Conservation (phyloP, 2,329 filamentous ascomycete species). For the Sporothrix globosa region DNA sequence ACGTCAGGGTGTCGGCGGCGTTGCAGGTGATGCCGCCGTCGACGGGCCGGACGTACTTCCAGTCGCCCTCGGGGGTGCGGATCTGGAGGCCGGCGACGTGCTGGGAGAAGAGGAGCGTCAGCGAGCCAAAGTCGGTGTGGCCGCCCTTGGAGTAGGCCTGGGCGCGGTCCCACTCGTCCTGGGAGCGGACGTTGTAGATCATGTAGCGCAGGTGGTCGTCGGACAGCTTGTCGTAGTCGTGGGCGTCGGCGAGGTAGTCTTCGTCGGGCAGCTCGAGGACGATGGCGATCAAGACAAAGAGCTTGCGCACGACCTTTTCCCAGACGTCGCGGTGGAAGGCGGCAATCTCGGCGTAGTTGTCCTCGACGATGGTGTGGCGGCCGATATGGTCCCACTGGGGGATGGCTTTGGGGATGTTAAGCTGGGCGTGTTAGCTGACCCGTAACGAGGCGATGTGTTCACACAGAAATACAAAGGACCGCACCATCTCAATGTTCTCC, state of each 20-base stretch:
- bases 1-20: constrained; percentile 44
- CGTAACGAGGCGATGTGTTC: too few species aligned
- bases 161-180: constrained; percentile 45
- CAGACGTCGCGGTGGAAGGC: constrained; percentile 45
- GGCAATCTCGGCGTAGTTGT: constrained; percentile 53
- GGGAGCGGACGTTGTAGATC: constrained; percentile 52
- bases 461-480: not conserved
- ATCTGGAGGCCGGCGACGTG: constrained; percentile 88
- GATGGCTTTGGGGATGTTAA: constrained; percentile 54
- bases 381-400: constrained; percentile 34
- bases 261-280: constrained; percentile 55
- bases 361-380: constrained; percentile 43
- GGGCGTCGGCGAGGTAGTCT: constrained; percentile 55
- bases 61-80: constrained; percentile 57
- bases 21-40: constrained; percentile 51
- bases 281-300: constrained; percentile 42
- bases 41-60: constrained; percentile 55
- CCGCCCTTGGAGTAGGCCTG: constrained; percentile 58
- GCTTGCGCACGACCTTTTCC: constrained; percentile 36
- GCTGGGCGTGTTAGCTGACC: constrained; percentile 25
- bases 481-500: constrained; percentile 58
- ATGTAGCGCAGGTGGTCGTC: constrained; percentile 61
- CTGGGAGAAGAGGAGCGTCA: constrained; percentile 75
- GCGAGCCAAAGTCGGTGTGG: constrained; percentile 80
- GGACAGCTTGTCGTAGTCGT: constrained; percentile 54